phyloP scores from a whole-genome alignment of 371 early-diverging fungal species.

The Syncephalastrum monosporum region DNA sequence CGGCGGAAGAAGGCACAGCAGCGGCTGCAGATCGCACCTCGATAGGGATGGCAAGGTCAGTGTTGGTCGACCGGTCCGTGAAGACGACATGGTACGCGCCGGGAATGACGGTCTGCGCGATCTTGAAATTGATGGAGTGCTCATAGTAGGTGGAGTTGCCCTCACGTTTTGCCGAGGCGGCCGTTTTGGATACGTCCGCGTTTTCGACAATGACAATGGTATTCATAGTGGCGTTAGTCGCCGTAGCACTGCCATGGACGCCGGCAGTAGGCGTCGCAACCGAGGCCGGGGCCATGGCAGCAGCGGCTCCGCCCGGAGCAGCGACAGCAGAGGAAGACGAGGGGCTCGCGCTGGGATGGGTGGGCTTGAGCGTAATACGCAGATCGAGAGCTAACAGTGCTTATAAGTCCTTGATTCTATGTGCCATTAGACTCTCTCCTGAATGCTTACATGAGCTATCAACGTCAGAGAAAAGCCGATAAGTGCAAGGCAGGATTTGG shows the following conservation, averaged over 20 bases:
- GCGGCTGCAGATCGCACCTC: constrained; percentile 38
- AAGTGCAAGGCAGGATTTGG: constrained; percentile 50
- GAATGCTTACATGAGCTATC: constrained; percentile 43
- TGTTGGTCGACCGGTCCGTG: constrained; percentile 30
- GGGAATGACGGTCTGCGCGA: constrained; percentile 31
- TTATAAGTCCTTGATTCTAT: not conserved
- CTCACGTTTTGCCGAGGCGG: constrained; percentile 23
- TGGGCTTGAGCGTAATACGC: constrained; percentile 26
- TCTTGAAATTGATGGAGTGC: constrained; percentile 42
- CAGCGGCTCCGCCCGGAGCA: not conserved
- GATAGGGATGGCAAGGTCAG: constrained; percentile 36
- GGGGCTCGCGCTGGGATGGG: constrained; percentile 7
- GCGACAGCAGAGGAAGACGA: constrained; percentile 5
- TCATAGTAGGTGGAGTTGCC: constrained; percentile 41
- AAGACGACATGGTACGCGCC: constrained; percentile 48
- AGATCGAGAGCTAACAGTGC: constrained; percentile 28
- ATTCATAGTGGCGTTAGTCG: not conserved
- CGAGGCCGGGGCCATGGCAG: not conserved
- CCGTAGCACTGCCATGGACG: too few species aligned
- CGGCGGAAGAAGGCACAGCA: constrained; percentile 17
- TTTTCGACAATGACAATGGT: constrained; percentile 22
- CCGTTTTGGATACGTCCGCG: constrained; percentile 36
- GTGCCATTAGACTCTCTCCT: not conserved
- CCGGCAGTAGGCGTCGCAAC: not conserved
- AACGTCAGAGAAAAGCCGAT: constrained; percentile 39